These are phyloP conservation scores for Colletotrichum neosansevieriae DNA, from an alignment of 2,329 filamentous ascomycete genomes.

Conservation along the genomic window DNA sequence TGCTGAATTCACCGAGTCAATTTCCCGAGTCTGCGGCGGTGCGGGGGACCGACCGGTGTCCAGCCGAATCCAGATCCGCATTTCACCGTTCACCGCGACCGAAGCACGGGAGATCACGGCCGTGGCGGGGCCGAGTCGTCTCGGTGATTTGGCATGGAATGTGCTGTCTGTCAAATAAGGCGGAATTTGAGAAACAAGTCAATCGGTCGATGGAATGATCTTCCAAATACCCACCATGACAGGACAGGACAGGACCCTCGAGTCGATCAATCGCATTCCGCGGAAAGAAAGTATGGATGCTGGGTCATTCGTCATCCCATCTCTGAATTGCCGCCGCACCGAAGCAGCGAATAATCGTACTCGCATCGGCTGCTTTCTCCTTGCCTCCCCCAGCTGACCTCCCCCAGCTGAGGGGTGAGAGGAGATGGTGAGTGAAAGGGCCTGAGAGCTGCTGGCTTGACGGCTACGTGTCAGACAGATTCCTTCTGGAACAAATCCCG, in stretches of 20 bases:
- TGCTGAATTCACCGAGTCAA: slow-evolving; percentile 13
- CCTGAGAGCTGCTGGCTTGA: slow-evolving; percentile 1
- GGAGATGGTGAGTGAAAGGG: background rate
- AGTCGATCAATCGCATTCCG: slow-evolving; percentile 29
- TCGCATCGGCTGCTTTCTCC: slow-evolving; percentile 22
- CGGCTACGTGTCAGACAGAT: slow-evolving; percentile 16
- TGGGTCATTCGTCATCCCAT: background rate
- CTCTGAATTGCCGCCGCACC: background rate
- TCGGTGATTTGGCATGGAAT: slow-evolving; percentile 20
- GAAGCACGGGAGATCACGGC: background rate
- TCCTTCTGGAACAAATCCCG: slow-evolving; percentile 28
- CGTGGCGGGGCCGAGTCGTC: slow-evolving; percentile 18
- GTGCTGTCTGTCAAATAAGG: background rate
- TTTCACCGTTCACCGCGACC: slow-evolving; percentile 12
- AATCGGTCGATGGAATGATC: background rate
- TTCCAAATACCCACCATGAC: background rate
- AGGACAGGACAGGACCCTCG: background rate
- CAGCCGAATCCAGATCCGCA: background rate
- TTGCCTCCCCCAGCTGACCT: no score
- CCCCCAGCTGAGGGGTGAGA: background rate
- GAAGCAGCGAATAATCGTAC: slow-evolving; percentile 9
- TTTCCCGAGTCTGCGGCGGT: slow-evolving; percentile 1
- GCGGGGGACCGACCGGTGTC: background rate
- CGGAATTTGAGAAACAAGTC: background rate
- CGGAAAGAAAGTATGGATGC: background rate